A percentile compares a stretch with the other conserved stretches of the same genome.
Evolutionary conservation across 306 rosid species (phyloP).

Genomic region (Sindora glabra): DNA sequence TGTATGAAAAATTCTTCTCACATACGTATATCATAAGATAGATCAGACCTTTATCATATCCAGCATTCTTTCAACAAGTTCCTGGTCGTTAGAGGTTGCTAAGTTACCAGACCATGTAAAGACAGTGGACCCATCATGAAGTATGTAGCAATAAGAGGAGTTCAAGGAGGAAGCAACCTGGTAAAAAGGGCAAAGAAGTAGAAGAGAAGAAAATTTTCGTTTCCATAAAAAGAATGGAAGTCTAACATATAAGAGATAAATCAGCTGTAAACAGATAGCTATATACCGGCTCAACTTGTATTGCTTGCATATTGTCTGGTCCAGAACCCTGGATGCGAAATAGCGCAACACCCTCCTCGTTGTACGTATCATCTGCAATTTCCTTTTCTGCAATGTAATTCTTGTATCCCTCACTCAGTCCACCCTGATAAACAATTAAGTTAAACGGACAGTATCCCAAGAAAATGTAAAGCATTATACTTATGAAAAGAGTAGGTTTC

Average conservation of each 20-base stretch:
- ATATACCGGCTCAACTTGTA: conserved; percentile 81
- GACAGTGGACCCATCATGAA: conserved; percentile 59
- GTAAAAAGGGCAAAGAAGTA: conserved; percentile 6
- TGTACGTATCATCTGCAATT: conserved; percentile 77
- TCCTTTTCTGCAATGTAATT: conserved; percentile 50
- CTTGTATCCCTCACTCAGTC: conserved; percentile 85
- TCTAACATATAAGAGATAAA: neutral
- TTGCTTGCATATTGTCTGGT: conserved; percentile 97
- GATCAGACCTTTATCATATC: conserved; percentile 81
- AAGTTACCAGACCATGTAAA: conserved; percentile 83
- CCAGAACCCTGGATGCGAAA: conserved; percentile 96
- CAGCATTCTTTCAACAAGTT: conserved; percentile 78
- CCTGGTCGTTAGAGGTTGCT: conserved; percentile 64
- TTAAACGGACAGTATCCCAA: conserved; percentile 9
- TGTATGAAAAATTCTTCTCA: conserved; percentile 2
- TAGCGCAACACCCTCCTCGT: conserved; percentile 70
- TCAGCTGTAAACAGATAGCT: conserved; percentile 2
- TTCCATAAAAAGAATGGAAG: neutral
- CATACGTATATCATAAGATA: conserved; percentile 5
- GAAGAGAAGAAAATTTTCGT: conserved; percentile 3
- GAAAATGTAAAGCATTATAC: neutral
- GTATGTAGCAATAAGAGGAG: conserved; percentile 78
- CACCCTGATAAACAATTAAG: conserved; percentile 61
- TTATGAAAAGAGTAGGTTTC: neutral
- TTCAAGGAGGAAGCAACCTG: conserved; percentile 93